These are phyloP conservation scores for Alternaria burnsii DNA, from an alignment of 2,329 filamentous ascomycete genomes.

Conservation along the genomic window DNA sequence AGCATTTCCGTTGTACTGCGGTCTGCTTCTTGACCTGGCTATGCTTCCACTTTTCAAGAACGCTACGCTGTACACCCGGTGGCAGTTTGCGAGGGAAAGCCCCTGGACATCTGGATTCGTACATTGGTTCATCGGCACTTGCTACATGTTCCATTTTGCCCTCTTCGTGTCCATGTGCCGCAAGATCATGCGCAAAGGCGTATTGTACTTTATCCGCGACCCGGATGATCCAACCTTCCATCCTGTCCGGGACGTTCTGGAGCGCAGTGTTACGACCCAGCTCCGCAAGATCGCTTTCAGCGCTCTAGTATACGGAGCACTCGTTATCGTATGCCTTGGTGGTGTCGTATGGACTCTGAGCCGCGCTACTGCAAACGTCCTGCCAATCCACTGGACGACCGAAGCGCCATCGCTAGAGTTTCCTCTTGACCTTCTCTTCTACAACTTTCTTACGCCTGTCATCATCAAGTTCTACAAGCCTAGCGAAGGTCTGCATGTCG, in stretches of 20 bases:
- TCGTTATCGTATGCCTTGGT: constrained; percentile 91
- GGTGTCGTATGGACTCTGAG: constrained; percentile 94
- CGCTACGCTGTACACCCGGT: constrained; percentile 77
- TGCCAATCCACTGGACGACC: constrained; percentile 93
- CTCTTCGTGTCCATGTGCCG: constrained; percentile 99
- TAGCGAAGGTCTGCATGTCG: constrained; percentile 79
- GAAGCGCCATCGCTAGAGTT: constrained; percentile 94
- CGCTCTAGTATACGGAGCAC: constrained; percentile 90
- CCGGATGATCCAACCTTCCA: constrained; percentile 98
- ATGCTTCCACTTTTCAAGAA: constrained; percentile 87
- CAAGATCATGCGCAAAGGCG: constrained; percentile 94
- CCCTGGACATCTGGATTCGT: constrained; percentile 94
- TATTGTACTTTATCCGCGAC: constrained; percentile 97
- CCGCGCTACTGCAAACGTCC: constrained; percentile 71
- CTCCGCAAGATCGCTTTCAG: constrained; percentile 96
- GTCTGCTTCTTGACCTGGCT: constrained; percentile 86
- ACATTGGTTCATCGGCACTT: constrained; percentile 98
- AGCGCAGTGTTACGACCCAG: constrained; percentile 90
- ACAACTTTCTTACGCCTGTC: constrained; percentile 94
- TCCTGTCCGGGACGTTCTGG: constrained; percentile 93
- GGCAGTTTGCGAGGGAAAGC: constrained; percentile 78
- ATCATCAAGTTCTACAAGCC: constrained; percentile 86
- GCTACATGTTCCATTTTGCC: constrained; percentile 99
- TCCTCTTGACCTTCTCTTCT: constrained; percentile 91
- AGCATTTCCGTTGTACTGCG: constrained; percentile 94